phyloP scores from a whole-genome alignment of 352 stramenopile species.

The Pythium phragmiticola region DNA sequence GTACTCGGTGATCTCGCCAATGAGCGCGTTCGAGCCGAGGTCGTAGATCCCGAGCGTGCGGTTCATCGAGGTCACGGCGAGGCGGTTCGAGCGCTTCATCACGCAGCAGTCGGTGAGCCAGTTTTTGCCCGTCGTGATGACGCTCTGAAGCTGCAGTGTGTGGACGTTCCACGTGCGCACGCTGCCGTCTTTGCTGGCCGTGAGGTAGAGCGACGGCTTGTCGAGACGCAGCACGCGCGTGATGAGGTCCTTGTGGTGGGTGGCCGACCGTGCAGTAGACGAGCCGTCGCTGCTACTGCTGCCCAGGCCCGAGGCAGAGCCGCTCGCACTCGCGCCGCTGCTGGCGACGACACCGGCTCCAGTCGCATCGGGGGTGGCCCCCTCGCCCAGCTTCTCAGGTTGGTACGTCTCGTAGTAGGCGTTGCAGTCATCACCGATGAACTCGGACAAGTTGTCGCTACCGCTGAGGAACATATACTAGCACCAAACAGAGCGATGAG shows the following conservation, averaged over 20 bases:
- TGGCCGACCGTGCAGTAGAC: conserved; percentile 26
- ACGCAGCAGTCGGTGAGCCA: conserved; percentile 79
- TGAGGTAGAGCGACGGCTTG: conserved; percentile 70
- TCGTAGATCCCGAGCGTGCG: conserved; percentile 78
- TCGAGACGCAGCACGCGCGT: conserved; percentile 67
- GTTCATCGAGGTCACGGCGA: conserved; percentile 82
- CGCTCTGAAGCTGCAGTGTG: conserved; percentile 60
- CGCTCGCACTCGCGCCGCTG: neutral
- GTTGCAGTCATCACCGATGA: conserved; percentile 62
- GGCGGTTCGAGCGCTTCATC: conserved; percentile 78
- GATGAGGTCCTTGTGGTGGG: conserved; percentile 75
- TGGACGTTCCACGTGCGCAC: conserved; percentile 74
- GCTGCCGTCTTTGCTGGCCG: conserved; percentile 71
- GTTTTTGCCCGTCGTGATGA: conserved; percentile 64
- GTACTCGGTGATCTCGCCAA: conserved; percentile 77
- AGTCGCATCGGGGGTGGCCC: conserved; percentile 6
- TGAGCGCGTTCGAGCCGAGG: conserved; percentile 56
- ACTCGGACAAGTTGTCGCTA: conserved; percentile 58
- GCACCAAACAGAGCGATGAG: conserved; percentile 2
- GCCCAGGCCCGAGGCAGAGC: neutral
- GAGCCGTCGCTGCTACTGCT: conserved; percentile 10
- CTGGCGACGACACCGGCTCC: neutral
- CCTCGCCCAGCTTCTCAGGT: conserved; percentile 48
- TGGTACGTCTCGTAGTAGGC: conserved; percentile 64
- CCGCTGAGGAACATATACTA: conserved; percentile 86